A percentile compares a stretch with the other conserved stretches of the same genome.
phyloP scores from a whole-genome alignment of 495 filamentous ascomycete genomes.

The Aspergillus olivimuriae region DNA sequence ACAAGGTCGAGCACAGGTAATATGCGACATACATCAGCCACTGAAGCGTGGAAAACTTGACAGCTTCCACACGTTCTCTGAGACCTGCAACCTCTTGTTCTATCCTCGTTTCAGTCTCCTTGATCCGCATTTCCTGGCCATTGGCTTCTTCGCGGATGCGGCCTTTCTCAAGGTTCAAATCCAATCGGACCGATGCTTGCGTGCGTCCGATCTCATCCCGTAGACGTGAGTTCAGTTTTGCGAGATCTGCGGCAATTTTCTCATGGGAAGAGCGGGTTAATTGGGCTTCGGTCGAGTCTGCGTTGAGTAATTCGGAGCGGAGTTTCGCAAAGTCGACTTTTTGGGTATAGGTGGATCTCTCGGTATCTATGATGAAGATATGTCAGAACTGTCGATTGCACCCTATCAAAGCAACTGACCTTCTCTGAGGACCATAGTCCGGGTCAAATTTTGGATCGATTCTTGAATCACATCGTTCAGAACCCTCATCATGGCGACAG shows the following conservation, averaged over 20 bases:
- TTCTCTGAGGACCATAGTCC: conserved; percentile 98
- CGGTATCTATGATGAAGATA: conserved; percentile 49
- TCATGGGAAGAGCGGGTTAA: conserved; percentile 88
- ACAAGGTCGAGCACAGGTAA: conserved; percentile 1
- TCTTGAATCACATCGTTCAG: conserved; percentile 96
- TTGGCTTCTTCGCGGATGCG: conserved; percentile 95
- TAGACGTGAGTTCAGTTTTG: conserved; percentile 80
- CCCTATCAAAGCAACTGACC: conserved; percentile 42
- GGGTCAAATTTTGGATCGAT: conserved; percentile 94
- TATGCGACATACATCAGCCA: conserved; percentile 71
- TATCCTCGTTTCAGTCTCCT: conserved; percentile 97
- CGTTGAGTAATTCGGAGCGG: conserved; percentile 83
- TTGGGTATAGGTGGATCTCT: conserved; percentile 82
- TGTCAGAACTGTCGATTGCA: no score
- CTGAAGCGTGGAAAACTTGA: conserved; percentile 96
- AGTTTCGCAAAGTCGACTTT: conserved; percentile 99
- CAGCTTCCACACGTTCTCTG: conserved; percentile 85
- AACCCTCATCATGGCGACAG: conserved; percentile 95
- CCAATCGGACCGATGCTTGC: conserved; percentile 82
- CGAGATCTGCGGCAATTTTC: conserved; percentile 85
- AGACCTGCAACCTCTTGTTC: conserved; percentile 94
- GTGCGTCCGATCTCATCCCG: conserved; percentile 92
- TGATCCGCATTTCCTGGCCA: conserved; percentile 95
- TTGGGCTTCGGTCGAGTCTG: conserved; percentile 84
- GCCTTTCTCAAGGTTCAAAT: conserved; percentile 95